Conservation (phyloP, 495 filamentous ascomycete species). For the Xylaria palmicola region DNA sequence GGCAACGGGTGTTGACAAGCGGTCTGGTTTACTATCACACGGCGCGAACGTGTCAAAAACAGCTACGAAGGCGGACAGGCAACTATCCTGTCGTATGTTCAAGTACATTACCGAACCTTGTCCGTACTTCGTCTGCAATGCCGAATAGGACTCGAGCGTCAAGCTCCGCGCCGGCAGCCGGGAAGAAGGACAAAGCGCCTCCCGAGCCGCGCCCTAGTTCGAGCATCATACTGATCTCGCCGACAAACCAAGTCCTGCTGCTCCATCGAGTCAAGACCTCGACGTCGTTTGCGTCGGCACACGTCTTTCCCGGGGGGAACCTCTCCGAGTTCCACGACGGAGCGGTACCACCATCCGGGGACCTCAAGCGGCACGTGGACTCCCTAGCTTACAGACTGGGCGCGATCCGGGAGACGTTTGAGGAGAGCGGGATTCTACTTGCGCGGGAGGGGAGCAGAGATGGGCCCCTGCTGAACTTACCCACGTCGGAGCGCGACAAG, state of each 20-base stretch:
- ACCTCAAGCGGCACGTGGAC: slow-evolving; percentile 61
- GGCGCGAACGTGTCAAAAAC: neutral
- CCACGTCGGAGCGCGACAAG: slow-evolving; percentile 57
- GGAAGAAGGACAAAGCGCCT: slow-evolving; percentile 8
- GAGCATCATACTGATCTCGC: slow-evolving; percentile 83
- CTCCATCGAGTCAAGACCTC: slow-evolving; percentile 82
- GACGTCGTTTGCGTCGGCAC: slow-evolving; percentile 81
- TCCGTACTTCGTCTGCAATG: neutral
- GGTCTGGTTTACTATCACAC: neutral
- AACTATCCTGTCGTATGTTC: neutral
- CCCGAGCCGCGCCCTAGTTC: slow-evolving; percentile 27
- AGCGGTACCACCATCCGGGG: slow-evolving; percentile 46
- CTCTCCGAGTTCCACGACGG: slow-evolving; percentile 71
- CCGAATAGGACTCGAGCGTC: neutral
- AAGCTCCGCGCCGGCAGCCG: neutral
- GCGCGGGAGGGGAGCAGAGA: slow-evolving; percentile 52
- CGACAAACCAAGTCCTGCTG: slow-evolving; percentile 80
- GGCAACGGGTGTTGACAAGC: neutral
- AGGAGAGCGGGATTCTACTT: slow-evolving; percentile 89
- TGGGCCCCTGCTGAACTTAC: slow-evolving; percentile 51
- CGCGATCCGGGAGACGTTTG: slow-evolving; percentile 89
- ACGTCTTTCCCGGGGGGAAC: slow-evolving; percentile 96
- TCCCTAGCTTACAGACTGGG: slow-evolving; percentile 67
- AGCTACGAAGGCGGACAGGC: neutral
- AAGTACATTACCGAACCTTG: neutral